These are phyloP conservation scores for Neurospora africana DNA, from an alignment of 495 filamentous ascomycete species.

Conservation along the genomic window DNA sequence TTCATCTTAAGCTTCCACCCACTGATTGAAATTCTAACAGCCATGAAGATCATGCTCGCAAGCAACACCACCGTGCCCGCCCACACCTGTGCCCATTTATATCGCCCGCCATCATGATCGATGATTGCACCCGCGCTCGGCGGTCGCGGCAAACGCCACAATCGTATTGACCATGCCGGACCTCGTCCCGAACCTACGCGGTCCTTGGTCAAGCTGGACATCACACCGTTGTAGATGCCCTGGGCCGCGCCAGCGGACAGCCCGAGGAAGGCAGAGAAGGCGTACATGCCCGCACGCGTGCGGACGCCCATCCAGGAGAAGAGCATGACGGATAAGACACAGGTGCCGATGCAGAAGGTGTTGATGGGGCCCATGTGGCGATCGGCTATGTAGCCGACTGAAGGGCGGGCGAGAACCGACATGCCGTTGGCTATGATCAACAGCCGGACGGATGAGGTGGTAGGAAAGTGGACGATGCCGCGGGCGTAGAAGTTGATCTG, in stretches of 20 bases:
- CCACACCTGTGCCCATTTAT: constrained; percentile 33
- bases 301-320: constrained; percentile 32
- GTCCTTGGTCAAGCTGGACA: constrained; percentile 31
- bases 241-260: constrained; percentile 29
- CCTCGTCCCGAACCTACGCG: constrained; percentile 31
- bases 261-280: constrained; percentile 31
- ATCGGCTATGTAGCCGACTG: constrained; percentile 32
- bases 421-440: constrained; percentile 34
- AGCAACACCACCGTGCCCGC: constrained; percentile 24
- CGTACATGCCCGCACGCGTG: constrained; percentile 28
- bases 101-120: constrained; percentile 23
- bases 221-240: constrained; percentile 25
- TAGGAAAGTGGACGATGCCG: constrained; percentile 27
- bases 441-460: constrained; percentile 29
- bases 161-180: constrained; percentile 37
- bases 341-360: constrained; percentile 19
- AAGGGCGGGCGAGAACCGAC: constrained; percentile 25
- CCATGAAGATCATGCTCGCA: background rate
- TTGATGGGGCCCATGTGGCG: constrained; percentile 30
- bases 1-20: background rate
- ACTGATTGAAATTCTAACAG: background rate
- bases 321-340: constrained; percentile 21
- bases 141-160: constrained; percentile 27
- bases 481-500: constrained; percentile 32
- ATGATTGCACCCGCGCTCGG: constrained; percentile 36